phyloP scores from a whole-genome alignment of 177 flowering plant genomes.

The Vitis hybrid region DNA sequence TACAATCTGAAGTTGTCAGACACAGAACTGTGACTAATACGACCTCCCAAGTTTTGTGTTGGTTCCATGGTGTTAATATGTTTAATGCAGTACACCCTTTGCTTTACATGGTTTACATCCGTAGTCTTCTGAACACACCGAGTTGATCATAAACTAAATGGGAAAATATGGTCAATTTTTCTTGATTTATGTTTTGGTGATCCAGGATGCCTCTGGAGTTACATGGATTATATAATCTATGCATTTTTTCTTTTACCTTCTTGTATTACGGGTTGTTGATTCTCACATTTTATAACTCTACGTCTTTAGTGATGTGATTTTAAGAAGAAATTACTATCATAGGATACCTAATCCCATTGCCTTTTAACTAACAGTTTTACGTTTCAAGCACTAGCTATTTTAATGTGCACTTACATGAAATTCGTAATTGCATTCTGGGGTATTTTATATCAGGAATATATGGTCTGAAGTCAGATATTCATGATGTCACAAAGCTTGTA shows the following conservation, averaged over 20 bases:
- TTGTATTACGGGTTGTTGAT: background rate
- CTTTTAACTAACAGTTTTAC: background rate
- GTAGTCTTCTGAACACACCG: background rate
- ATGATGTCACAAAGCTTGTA: conserved; percentile 61
- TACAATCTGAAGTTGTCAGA: background rate
- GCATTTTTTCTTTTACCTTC: background rate
- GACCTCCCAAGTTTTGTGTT: background rate
- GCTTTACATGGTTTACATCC: background rate
- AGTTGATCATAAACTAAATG: background rate
- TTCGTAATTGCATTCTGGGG: conserved; percentile 15
- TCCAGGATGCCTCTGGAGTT: too few species aligned
- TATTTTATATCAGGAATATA: conserved; percentile 57
- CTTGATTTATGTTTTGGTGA: background rate
- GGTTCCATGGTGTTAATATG: background rate
- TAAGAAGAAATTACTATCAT: background rate
- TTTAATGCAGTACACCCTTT: background rate
- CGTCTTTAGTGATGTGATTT: background rate
- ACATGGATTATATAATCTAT: too few species aligned
- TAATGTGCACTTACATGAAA: conserved; percentile 10
- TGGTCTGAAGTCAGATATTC: conserved; percentile 71
- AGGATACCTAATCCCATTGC: background rate
- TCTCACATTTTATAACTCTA: background rate
- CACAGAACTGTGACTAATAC: background rate
- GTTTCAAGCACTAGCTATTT: conserved; percentile 8
- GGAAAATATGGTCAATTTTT: background rate